phyloP scores from a whole-genome alignment of 441 rosid species.

The Corymbia citriodora region DNA sequence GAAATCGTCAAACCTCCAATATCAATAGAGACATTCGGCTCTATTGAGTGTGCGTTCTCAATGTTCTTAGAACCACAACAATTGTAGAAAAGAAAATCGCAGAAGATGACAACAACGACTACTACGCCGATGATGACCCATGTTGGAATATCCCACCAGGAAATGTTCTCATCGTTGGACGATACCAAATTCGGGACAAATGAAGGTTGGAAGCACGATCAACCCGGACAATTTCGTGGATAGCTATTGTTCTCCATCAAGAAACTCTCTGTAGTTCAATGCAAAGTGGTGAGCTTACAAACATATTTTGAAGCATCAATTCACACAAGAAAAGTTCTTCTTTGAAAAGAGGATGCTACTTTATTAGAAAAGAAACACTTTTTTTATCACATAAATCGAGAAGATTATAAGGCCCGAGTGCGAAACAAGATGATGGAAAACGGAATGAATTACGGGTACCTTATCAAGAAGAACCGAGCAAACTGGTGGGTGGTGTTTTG shows the following conservation, averaged over 20 bases:
- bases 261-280: not conserved
- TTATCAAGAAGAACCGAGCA: no score
- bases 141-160: not conserved
- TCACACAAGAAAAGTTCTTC: not conserved
- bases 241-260: not conserved
- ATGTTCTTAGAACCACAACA: not conserved
- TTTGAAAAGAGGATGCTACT: not conserved
- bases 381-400: not conserved
- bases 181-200: not conserved
- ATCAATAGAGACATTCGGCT: fast-evolving
- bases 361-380: not conserved
- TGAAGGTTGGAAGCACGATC: not conserved
- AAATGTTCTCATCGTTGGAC: no score
- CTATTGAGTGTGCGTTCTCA: fast-evolving
- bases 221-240: not conserved
- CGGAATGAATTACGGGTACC: not conserved
- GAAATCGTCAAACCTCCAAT: fast-evolving
- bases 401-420: not conserved
- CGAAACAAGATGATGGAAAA: not conserved
- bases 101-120: not conserved
- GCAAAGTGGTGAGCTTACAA: not conserved
- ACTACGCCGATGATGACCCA: conserved; percentile 1
- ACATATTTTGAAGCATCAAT: not conserved
- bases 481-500: no score
- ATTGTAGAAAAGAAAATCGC: not conserved